These are phyloP conservation scores for Sporobolomyces phaffii DNA, from an alignment of 768 basidiomycete species.

Conservation along the genomic window DNA sequence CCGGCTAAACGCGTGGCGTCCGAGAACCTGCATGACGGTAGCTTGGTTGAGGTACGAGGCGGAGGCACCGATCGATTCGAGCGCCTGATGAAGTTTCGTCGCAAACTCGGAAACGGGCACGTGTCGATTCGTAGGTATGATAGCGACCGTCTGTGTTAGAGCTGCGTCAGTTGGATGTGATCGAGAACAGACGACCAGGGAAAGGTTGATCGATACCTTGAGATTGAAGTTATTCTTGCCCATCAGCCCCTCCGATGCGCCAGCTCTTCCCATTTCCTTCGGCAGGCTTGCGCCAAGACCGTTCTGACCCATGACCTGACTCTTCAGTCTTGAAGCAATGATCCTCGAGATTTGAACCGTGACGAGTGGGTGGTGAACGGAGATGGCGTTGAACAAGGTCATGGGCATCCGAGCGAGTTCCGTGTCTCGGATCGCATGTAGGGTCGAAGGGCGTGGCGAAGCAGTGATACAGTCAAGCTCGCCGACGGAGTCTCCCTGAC, in stretches of 20 bases:
- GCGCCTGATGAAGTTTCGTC: constrained; percentile 73
- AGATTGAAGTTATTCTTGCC: constrained; percentile 77
- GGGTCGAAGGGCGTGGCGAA: constrained; percentile 74
- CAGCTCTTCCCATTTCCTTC: constrained; percentile 16
- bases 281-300: constrained; percentile 7
- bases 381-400: constrained; percentile 92
- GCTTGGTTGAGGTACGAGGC: constrained; percentile 91
- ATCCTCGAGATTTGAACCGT: constrained; percentile 58
- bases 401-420: constrained; percentile 95
- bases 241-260: constrained; percentile 51
- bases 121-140: constrained; percentile 76
- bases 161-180: no score
- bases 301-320: constrained; percentile 56
- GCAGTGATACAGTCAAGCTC: constrained; percentile 96
- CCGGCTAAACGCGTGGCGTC: constrained; percentile 86
- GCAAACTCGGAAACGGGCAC: constrained; percentile 87
- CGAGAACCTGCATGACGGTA: constrained; percentile 82
- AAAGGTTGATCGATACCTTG: no score
- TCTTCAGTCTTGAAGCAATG: constrained; percentile 86
- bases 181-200: no score
- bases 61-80: constrained; percentile 88
- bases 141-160: constrained; percentile 89
- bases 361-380: constrained; percentile 41
- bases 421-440: constrained; percentile 96
- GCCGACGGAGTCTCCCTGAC: constrained; percentile 93